phyloP scores from a whole-genome alignment of 1,139 yeast genomes.

The Diutina catenulata region DNA sequence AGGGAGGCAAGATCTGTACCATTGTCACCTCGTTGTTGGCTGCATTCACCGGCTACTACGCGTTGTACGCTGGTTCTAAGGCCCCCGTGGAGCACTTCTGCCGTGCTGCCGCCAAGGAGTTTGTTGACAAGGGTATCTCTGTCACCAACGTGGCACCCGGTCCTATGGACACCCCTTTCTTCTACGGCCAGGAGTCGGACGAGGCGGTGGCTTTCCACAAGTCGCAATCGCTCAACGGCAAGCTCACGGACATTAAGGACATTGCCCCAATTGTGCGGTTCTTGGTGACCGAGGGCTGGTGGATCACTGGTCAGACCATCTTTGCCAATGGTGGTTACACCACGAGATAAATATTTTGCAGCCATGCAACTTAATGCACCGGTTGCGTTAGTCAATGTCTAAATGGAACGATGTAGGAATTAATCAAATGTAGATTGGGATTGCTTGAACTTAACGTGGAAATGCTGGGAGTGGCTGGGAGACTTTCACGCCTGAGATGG shows the following conservation, averaged over 20 bases:
- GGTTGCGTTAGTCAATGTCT: no score
- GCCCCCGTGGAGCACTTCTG: conserved; percentile 49
- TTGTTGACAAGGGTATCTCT: conserved; percentile 33
- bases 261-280: conserved; percentile 54
- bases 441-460: no score
- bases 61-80: conserved; percentile 49
- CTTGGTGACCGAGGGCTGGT: conserved; percentile 52
- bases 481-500: no score
- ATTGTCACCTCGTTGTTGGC: conserved; percentile 55
- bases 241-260: conserved; percentile 48
- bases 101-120: conserved; percentile 48
- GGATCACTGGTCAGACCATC: conserved; percentile 63
- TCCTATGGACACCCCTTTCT: conserved; percentile 63
- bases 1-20: conserved; percentile 43
- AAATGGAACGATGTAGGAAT: no score
- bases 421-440: no score
- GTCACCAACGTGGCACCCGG: conserved; percentile 58
- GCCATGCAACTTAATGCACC: no score
- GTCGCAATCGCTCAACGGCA: conserved; percentile 31
- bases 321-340: conserved; percentile 58
- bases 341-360: no score
- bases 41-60: conserved; percentile 49
- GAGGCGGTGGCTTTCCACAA: conserved; percentile 45
- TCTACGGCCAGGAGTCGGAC: conserved; percentile 46
- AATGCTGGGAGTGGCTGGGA: no score